Conservation (phyloP, 1,284 basidiomycete genomes). For the Sparassis latifolia region DNA sequence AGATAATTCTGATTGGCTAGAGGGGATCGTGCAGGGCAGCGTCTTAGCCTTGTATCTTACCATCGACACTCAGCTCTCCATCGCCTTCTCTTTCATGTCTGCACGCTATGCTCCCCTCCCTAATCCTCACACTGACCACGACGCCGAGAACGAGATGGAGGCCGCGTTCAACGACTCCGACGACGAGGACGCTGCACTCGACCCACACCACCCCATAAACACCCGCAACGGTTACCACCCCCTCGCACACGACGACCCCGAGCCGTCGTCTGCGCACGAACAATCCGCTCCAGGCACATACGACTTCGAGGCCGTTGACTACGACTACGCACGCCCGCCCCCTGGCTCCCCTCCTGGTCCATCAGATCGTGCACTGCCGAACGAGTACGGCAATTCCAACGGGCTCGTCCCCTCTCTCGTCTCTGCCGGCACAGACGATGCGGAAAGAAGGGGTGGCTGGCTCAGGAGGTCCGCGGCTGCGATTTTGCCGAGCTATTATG, state of each 20-base stretch:
- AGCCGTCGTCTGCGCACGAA: conserved; percentile 28
- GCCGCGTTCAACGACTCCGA: conserved; percentile 73
- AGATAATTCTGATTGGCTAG: too few species aligned
- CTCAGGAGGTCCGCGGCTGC: conserved; percentile 48
- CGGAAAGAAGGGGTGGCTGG: conserved; percentile 43
- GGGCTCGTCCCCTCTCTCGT: conserved; percentile 58
- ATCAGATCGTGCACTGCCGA: conserved; percentile 56
- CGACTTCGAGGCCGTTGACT: conserved; percentile 76
- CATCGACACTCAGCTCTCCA: conserved; percentile 1
- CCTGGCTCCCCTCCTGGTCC: conserved; percentile 78
- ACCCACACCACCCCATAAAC: conserved; percentile 32
- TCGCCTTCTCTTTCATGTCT: conserved; percentile 37
- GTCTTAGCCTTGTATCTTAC: conserved; percentile 1
- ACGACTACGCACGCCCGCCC: conserved; percentile 73
- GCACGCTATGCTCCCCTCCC: conserved; percentile 67
- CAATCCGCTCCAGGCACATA: conserved; percentile 46
- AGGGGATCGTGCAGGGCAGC: too few species aligned
- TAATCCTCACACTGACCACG: conserved; percentile 45
- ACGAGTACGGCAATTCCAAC: conserved; percentile 77
- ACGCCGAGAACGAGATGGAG: conserved; percentile 60
- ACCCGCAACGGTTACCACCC: conserved; percentile 38
- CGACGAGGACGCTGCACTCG: conserved; percentile 33
- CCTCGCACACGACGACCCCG: conserved; percentile 39
- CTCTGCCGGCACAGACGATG: conserved; percentile 28
- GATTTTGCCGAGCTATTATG: conserved; percentile 46